These are phyloP conservation scores for Pythium rishiriense DNA, from an alignment of 352 stramenopile genomes.

Conservation along the genomic window DNA sequence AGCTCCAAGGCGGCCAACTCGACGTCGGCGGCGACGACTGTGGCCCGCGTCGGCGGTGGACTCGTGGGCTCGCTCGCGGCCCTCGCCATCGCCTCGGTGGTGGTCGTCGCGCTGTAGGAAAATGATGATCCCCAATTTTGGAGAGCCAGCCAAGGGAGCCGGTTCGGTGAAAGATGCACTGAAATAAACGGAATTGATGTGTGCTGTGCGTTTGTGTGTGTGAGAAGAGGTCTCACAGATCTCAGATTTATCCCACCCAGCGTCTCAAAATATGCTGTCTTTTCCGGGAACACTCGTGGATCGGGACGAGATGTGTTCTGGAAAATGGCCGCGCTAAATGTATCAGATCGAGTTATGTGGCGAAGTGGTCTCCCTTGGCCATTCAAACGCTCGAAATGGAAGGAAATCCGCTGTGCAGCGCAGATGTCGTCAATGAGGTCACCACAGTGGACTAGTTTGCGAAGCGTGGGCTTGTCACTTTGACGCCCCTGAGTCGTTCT, in stretches of 20 bases:
- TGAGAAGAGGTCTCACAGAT: no score
- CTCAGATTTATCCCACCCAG: no score
- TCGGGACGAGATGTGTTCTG: no score
- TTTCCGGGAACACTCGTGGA: no score
- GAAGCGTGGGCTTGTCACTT: background rate
- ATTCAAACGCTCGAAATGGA: background rate
- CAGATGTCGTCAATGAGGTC: background rate
- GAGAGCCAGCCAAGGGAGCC: background rate
- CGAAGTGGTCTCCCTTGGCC: no score
- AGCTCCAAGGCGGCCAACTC: background rate
- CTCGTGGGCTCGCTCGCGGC: background rate
- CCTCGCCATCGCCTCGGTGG: background rate
- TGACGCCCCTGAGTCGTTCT: no score
- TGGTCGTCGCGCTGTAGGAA: slow-evolving; percentile 9
- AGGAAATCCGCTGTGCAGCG: background rate
- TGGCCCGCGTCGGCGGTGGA: no score
- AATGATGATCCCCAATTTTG: background rate
- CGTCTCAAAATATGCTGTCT: no score
- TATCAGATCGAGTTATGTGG: no score
- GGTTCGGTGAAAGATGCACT: background rate
- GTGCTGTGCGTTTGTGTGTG: no score
- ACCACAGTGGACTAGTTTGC: background rate
- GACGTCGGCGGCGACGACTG: background rate
- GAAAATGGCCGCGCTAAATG: no score
- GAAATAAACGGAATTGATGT: no score